Percentiles rank a stretch among this genome's conserved stretches.
These are phyloP conservation scores for Entomophthora muscae DNA, from an alignment of 371 early-diverging fungal genomes.

Conservation along the genomic window DNA sequence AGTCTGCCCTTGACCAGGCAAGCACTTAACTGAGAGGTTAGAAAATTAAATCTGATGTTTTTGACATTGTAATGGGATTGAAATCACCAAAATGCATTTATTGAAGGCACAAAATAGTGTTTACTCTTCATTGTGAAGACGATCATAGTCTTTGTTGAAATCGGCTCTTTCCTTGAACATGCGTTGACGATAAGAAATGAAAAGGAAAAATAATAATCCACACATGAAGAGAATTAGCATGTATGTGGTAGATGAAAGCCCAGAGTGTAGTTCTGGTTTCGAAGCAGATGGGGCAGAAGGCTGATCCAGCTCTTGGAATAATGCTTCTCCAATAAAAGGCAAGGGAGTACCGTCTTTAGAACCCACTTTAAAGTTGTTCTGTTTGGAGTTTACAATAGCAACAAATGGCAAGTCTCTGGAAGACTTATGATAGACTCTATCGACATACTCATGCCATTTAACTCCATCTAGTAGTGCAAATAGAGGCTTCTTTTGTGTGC, in stretches of 20 bases:
- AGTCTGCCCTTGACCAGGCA: no score
- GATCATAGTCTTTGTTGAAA: background rate
- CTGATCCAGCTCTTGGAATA: background rate
- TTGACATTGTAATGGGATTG: no score
- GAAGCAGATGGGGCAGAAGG: background rate
- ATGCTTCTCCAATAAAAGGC: background rate
- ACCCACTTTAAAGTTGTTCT: background rate
- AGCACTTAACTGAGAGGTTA: no score
- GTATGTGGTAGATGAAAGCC: background rate
- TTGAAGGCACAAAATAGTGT: background rate
- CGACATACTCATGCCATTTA: conserved; percentile 29
- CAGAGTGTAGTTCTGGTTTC: background rate
- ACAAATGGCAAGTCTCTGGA: conserved; percentile 25
- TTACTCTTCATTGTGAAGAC: background rate
- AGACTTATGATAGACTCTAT: conserved; percentile 33
- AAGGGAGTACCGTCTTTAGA: background rate
- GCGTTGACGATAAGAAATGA: background rate
- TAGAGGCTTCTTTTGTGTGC: conserved; percentile 10
- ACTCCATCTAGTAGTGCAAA: conserved; percentile 46
- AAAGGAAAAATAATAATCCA: background rate
- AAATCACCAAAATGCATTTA: no score
- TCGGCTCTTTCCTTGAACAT: background rate
- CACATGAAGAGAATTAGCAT: background rate
- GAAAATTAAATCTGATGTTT: no score
- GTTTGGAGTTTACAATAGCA: conserved; percentile 31